Conservation (phyloP, 176 grass and related monocot genomes). For the Carex cristatella region DNA sequence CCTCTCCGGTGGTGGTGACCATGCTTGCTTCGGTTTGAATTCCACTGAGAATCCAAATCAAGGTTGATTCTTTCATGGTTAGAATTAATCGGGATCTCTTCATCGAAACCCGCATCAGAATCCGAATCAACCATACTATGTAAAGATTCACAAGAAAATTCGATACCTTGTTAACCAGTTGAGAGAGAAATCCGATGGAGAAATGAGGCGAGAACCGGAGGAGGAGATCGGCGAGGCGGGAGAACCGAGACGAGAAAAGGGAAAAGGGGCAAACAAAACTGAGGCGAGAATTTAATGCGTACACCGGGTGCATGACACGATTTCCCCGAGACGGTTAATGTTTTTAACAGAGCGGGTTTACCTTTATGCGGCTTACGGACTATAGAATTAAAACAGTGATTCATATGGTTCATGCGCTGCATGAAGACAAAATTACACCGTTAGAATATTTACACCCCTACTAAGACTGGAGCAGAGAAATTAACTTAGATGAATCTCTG, state of each 20-base stretch:
- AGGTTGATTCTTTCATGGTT: not conserved
- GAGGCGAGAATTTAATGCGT: not conserved
- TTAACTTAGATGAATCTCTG: not conserved
- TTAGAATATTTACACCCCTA: no score
- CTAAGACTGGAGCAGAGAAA: not conserved
- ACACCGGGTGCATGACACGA: not conserved
- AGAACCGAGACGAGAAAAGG: not conserved
- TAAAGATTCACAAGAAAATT: not conserved
- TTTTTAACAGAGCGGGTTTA: no score
- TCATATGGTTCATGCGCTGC: no score
- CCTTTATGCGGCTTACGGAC: no score
- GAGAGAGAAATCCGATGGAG: not conserved
- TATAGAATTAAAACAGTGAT: no score
- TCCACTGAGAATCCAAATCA: not conserved
- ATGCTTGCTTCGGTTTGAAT: constrained; percentile 2
- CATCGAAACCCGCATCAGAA: not conserved
- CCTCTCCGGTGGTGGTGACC: not conserved
- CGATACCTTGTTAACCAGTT: not conserved
- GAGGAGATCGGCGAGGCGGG: not conserved
- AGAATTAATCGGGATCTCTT: constrained; percentile 1
- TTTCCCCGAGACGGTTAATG: not conserved
- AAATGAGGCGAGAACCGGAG: not conserved
- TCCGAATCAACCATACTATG: constrained; percentile 14
- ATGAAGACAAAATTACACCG: no score
- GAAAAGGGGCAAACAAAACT: not conserved